A percentile compares a stretch with the other conserved stretches of the same genome.
These are phyloP conservation scores for Saksenaea oblongispora DNA, from an alignment of 371 early-diverging fungal genomes.

Conservation along the genomic window DNA sequence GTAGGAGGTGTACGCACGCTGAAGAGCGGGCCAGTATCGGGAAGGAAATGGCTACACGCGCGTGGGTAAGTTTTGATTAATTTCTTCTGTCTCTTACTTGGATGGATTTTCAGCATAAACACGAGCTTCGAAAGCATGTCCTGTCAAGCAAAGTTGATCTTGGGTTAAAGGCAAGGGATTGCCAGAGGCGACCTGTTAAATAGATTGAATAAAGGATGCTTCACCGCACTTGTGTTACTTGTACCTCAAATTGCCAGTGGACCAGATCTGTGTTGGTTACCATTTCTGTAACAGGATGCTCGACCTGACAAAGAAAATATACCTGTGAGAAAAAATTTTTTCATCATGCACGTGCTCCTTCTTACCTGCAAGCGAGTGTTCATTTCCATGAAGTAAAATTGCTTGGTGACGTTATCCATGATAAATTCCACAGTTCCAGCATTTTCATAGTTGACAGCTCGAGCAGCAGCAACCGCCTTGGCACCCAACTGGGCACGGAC, in stretches of 20 bases:
- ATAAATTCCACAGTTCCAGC: constrained; percentile 99
- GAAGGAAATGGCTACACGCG: constrained; percentile 80
- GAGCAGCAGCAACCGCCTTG: constrained; percentile 92
- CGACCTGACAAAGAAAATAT: constrained; percentile 57
- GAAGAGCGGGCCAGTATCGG: constrained; percentile 89
- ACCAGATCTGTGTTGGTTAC: constrained; percentile 93
- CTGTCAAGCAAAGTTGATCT: constrained; percentile 68
- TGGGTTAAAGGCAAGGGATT: constrained; percentile 78
- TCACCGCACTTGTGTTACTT: neutral
- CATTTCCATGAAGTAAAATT: constrained; percentile 99
- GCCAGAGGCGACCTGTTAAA: constrained; percentile 78
- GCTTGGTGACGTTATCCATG: constrained; percentile 81
- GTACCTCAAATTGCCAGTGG: constrained; percentile 84
- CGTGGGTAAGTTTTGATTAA: neutral
- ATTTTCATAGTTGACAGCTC: constrained; percentile 89
- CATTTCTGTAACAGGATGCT: constrained; percentile 98
- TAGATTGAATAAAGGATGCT: neutral
- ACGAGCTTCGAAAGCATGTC: constrained; percentile 97
- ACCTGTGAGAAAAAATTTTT: neutral
- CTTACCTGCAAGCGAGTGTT: constrained; percentile 86
- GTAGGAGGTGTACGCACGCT: constrained; percentile 72
- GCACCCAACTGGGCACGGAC: constrained; percentile 79
- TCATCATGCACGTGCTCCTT: constrained; percentile 8
- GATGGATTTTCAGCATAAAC: constrained; percentile 97
- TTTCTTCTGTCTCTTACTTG: constrained; percentile 49